Evolutionary conservation across 2,329 filamentous ascomycete genomes (phyloP).

Genomic region (Cercospora brassicicola): DNA sequence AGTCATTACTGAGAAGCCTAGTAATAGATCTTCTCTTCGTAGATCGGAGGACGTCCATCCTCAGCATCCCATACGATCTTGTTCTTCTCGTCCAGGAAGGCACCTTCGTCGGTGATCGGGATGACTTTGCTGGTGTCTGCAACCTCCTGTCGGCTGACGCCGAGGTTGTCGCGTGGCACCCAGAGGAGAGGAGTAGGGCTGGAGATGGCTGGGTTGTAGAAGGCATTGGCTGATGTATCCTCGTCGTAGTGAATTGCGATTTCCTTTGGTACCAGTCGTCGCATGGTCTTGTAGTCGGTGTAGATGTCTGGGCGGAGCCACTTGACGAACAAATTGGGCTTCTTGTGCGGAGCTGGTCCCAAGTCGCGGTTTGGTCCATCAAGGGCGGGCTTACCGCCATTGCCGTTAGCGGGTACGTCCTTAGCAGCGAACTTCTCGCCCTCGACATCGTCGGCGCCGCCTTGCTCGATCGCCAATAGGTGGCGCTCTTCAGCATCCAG

Average conservation of each 20-base stretch:
- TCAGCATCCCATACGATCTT: constrained; percentile 61
- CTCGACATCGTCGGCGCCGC: constrained; percentile 29
- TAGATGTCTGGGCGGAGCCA: constrained; percentile 80
- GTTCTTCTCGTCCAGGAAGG: constrained; percentile 69
- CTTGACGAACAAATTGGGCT: constrained; percentile 60
- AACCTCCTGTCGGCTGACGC: constrained; percentile 76
- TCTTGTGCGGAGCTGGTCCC: constrained; percentile 46
- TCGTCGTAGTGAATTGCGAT: constrained; percentile 61
- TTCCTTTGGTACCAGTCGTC: constrained; percentile 65
- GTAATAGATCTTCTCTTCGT: constrained; percentile 57
- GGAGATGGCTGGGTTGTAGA: constrained; percentile 69
- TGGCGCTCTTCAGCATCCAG: constrained; percentile 42
- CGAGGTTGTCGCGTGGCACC: constrained; percentile 75
- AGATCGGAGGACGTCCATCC: constrained; percentile 59
- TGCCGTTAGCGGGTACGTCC: constrained; percentile 31
- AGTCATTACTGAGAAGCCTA: constrained; percentile 32
- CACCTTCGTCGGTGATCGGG: constrained; percentile 77
- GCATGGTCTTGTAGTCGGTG: constrained; percentile 69
- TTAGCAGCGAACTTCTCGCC: constrained; percentile 30
- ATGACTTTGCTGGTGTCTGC: constrained; percentile 69
- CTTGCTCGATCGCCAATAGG: constrained; percentile 40
- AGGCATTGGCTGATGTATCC: constrained; percentile 66
- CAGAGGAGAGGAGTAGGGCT: constrained; percentile 69
- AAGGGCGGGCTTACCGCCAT: constrained; percentile 4
- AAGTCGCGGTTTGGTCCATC: constrained; percentile 30